Evolutionary conservation across 2,329 filamentous ascomycete species (phyloP).

Genomic region (Calonectria multiphialidica): DNA sequence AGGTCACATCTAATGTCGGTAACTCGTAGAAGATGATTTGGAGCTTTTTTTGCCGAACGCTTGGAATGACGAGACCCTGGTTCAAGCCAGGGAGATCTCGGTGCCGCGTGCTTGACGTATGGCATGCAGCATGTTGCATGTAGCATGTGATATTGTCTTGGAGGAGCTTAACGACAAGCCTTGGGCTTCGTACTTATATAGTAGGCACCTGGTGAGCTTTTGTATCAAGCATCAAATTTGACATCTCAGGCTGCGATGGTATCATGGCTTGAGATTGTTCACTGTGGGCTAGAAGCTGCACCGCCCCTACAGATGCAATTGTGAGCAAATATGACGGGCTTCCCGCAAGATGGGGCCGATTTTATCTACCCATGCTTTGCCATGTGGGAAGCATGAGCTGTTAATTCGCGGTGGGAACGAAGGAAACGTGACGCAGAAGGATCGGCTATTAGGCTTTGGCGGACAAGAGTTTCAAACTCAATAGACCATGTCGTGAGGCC

Average conservation of each 20-base stretch:
- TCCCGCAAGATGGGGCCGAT: not conserved
- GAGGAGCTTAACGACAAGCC: not conserved
- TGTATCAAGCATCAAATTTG: not conserved
- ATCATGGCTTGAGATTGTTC: not conserved
- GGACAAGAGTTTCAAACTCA: constrained; percentile 5
- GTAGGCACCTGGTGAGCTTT: not conserved
- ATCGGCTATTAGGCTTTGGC: constrained; percentile 12
- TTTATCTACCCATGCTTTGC: constrained; percentile 29
- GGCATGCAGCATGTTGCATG: constrained; percentile 11
- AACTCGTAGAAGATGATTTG: not conserved
- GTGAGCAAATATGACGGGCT: not conserved
- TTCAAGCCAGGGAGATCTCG: constrained; percentile 8
- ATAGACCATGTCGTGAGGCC: not conserved
- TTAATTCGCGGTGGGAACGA: constrained; percentile 30
- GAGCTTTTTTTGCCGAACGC: not conserved
- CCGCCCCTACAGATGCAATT: not conserved
- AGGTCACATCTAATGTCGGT: not conserved
- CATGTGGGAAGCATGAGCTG: constrained; percentile 40
- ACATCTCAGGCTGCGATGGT: not conserved
- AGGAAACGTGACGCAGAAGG: constrained; percentile 21
- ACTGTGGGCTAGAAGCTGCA: not conserved
- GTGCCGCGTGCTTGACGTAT: constrained; percentile 3
- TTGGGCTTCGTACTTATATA: not conserved
- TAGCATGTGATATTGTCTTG: constrained; percentile 13
- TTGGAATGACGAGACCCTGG: constrained; percentile 21